phyloP scores from a whole-genome alignment of 768 basidiomycete species.

The Termitomyces sp. region DNA sequence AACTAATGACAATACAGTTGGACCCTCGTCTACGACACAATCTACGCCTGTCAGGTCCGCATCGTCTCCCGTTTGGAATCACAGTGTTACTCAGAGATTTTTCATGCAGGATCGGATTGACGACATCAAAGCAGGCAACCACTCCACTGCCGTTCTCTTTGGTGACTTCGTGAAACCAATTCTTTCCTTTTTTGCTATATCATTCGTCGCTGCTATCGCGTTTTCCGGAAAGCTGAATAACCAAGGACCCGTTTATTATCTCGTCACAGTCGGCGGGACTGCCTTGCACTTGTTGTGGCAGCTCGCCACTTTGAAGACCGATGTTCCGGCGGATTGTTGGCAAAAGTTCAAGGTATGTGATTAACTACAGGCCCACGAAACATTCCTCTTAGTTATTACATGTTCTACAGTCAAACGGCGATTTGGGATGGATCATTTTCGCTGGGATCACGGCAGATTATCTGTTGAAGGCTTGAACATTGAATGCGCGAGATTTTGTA shows the following conservation, averaged over 20 bases:
- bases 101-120: conserved; percentile 55
- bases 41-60: conserved; percentile 10
- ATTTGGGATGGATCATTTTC: neutral
- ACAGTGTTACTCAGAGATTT: conserved; percentile 39
- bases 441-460: neutral
- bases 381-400: neutral
- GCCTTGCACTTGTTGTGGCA: conserved; percentile 7
- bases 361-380: neutral
- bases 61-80: neutral
- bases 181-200: conserved; percentile 35
- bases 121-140: conserved; percentile 49
- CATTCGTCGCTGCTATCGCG: conserved; percentile 36
- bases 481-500: neutral
- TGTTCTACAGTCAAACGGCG: neutral
- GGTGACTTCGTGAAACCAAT: conserved; percentile 37
- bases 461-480: neutral
- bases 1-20: neutral
- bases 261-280: conserved; percentile 19
- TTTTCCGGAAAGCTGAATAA: conserved; percentile 32
- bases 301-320: conserved; percentile 1
- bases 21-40: conserved; percentile 11
- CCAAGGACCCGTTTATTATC: conserved; percentile 30
- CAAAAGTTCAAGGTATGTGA: conserved; percentile 3
- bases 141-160: conserved; percentile 55
- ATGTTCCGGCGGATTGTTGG: conserved; percentile 5